A percentile compares a stretch with the other conserved stretches of the same genome.
Conservation (phyloP, 352 stramenopile genomes). For the Phytophthora parvispora region DNA sequence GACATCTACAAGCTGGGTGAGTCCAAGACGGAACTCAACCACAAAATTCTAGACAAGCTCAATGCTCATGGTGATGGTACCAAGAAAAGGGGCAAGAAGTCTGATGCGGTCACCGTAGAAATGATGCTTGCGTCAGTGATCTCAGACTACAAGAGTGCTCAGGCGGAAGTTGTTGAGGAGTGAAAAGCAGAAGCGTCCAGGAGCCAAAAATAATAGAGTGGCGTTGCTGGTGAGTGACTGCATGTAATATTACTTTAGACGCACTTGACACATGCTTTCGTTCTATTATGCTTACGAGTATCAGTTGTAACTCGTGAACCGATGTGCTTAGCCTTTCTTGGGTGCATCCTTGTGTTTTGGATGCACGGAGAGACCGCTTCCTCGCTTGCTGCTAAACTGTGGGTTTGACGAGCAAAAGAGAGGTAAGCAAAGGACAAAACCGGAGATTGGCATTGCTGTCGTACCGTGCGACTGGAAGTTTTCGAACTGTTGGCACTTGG, state of each 20-base stretch:
- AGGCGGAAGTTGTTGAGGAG: slow-evolving; percentile 32
- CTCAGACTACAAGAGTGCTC: slow-evolving; percentile 74
- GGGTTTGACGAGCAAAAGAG: not conserved
- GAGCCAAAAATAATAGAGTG: slow-evolving; percentile 15
- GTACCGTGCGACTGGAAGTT: slow-evolving; percentile 24
- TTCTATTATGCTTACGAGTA: too few species aligned
- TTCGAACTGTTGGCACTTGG: slow-evolving; percentile 11
- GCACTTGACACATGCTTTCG: not conserved
- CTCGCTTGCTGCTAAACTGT: slow-evolving; percentile 24
- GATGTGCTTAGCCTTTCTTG: not conserved
- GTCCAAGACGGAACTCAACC: slow-evolving; percentile 89
- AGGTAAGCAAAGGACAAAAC: not conserved
- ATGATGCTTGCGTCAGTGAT: slow-evolving; percentile 86
- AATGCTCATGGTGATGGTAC: slow-evolving; percentile 60
- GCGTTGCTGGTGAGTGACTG: slow-evolving; percentile 11
- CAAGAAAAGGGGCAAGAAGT: slow-evolving; percentile 38
- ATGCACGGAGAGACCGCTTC: slow-evolving; percentile 13
- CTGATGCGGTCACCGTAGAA: slow-evolving; percentile 70
- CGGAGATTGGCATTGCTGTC: not conserved
- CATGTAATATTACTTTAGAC: slow-evolving; percentile 21
- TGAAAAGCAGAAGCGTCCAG: slow-evolving; percentile 10
- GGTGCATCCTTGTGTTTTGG: slow-evolving; percentile 2
- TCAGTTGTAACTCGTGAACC: not conserved
- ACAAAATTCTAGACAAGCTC: slow-evolving; percentile 87
- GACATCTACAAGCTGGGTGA: slow-evolving; percentile 91